Base-by-base conservation (phyloP, 805 yeast genomes). In the Suhomyces tanzawaensis region DNA sequence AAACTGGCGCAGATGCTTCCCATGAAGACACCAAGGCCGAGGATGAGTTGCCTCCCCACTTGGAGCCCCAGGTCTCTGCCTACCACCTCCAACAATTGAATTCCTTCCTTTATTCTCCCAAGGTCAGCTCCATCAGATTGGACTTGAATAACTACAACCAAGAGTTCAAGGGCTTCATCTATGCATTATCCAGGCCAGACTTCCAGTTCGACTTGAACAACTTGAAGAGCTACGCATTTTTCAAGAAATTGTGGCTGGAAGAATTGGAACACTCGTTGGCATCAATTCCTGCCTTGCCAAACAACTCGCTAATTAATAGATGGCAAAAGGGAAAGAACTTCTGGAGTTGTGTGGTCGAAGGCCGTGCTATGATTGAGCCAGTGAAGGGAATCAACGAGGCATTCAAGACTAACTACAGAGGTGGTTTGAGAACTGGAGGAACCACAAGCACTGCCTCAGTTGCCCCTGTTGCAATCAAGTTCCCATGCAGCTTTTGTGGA, bases 401-500 rank as follows among this genome's bases (percentile, higher is more conserved):
- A 1, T 83, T 82, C 64, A 77, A 80, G 49, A 49, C 67, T 24
- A 52, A 65, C 1, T 66, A 67, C 38, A 43, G 44, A 24, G 60
- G 55, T 26, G 46, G 39, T 19, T 14, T 19, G n/a, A 29, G 31
- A 16, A 17, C 25, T 15, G 29, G 29, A 4, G 49, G 51, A 14
- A 29, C 32, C 31, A 51, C 49, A 24, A 55, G 52, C 7, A 40
- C 38, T 4, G 12, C 31, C 3, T 6, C 15, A 19, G 51, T 76
- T 2, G 82, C 79, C 5, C 91, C 95, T 0, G 80, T 85, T 13
- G 95, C 95, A 0, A 75, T 85, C 16, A 70, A 73, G 35, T 78
- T 79, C 2, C 79, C 89, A 4, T 91, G 98, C 62, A 71, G 89
- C 4, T 68, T 91, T 29, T 91, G 98, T 66, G 91, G 90, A 4